Evolutionary conservation across 257 asterid genomes (phyloP).

Genomic region (Capsicum baccatum): DNA sequence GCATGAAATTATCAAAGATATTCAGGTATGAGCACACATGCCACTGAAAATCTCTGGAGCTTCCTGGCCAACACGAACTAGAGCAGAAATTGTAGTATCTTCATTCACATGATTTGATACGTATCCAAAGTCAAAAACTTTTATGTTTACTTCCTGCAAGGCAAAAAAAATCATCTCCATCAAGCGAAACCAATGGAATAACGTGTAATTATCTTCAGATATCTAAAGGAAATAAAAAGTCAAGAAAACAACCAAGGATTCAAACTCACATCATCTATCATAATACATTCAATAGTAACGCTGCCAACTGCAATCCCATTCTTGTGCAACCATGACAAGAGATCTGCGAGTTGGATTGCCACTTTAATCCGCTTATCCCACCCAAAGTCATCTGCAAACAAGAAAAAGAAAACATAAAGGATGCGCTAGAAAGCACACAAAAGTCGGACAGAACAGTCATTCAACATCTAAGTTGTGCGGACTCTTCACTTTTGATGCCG

Average conservation of each 20-base stretch:
- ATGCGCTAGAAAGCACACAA: not conserved
- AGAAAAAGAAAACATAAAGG: not conserved
- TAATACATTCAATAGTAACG: not conserved
- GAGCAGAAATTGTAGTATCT: not conserved
- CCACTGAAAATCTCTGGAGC: not conserved
- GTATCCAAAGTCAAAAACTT: not conserved
- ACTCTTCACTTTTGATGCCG: too few species aligned
- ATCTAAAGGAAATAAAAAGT: not conserved
- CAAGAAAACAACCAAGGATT: not conserved
- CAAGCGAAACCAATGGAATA: not conserved
- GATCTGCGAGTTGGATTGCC: slow-evolving; percentile 14
- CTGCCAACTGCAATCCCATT: not conserved
- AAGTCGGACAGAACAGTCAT: not conserved
- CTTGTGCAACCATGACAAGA: not conserved
- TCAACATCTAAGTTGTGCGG: not conserved
- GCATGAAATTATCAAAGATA: not conserved
- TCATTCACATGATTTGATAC: not conserved
- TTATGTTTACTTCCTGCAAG: slow-evolving; percentile 4
- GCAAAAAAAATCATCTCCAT: not conserved
- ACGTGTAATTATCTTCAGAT: not conserved
- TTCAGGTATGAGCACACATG: not conserved
- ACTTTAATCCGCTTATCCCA: not conserved
- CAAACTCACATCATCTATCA: slow-evolving; percentile 22
- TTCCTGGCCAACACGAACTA: not conserved
- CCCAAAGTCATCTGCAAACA: not conserved